These are phyloP conservation scores for Kondoa subrosea DNA, from an alignment of 768 basidiomycete genomes.

Conservation along the genomic window DNA sequence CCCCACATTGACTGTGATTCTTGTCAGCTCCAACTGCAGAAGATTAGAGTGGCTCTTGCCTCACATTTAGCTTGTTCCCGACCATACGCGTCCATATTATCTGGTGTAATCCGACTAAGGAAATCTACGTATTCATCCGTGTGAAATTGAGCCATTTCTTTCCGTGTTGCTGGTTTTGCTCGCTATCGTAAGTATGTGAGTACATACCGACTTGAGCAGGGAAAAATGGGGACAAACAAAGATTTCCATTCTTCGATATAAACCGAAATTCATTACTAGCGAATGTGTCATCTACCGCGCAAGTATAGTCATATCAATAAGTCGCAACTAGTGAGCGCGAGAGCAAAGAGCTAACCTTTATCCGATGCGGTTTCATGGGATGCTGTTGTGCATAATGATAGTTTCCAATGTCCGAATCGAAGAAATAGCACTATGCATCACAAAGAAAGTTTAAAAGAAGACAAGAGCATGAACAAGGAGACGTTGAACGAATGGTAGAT, in stretches of 20 bases:
- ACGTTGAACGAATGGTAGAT: background rate
- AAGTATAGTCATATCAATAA: too few relatives aligned
- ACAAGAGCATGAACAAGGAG: constrained; percentile 15
- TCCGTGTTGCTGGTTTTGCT: constrained; percentile 96
- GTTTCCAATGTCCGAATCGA: constrained; percentile 91
- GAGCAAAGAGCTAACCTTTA: constrained; percentile 21
- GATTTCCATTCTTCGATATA: constrained; percentile 99
- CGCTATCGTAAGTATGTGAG: constrained; percentile 41
- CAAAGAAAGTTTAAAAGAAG: constrained; percentile 35
- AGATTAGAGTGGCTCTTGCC: constrained; percentile 21
- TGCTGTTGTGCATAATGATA: constrained; percentile 99
- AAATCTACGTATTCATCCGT: constrained; percentile 99
- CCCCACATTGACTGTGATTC: constrained; percentile 64
- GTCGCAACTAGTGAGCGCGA: too few relatives aligned
- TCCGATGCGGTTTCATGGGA: constrained; percentile 42
- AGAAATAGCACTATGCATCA: constrained; percentile 63
- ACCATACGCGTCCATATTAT: constrained; percentile 80
- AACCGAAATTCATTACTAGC: constrained; percentile 95
- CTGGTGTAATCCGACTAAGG: constrained; percentile 76
- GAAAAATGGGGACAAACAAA: constrained; percentile 48
- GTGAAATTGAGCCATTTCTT: constrained; percentile 98
- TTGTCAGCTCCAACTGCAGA: background rate
- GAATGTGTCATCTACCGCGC: constrained; percentile 99
- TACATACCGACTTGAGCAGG: background rate
- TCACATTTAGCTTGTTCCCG: constrained; percentile 92